phyloP scores from a whole-genome alignment of 257 asterid genomes.

The Capsicum chinense region DNA sequence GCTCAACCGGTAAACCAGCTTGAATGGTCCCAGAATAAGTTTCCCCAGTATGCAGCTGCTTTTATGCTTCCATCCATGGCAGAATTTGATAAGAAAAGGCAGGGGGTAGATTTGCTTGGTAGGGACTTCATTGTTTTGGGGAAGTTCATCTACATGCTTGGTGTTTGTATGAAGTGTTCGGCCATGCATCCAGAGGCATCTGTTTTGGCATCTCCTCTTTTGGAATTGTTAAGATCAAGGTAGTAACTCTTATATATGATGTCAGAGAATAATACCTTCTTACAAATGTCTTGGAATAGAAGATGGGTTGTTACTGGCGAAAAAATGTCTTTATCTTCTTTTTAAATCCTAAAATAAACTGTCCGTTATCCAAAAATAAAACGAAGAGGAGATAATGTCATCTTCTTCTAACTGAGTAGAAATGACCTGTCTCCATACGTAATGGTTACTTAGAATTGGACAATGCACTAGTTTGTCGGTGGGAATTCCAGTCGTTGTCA shows the following conservation, averaged over 20 bases:
- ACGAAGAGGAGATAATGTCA: not conserved
- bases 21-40: slow-evolving; percentile 66
- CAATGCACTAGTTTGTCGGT: slow-evolving; percentile 10
- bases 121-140: slow-evolving; percentile 89
- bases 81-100: slow-evolving; percentile 87
- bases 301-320: slow-evolving; percentile 1
- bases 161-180: slow-evolving; percentile 87
- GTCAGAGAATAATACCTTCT: slow-evolving; percentile 18
- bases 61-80: slow-evolving; percentile 97
- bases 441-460: slow-evolving; percentile 23
- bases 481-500: not conserved
- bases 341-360: not conserved
- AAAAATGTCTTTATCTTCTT: not conserved
- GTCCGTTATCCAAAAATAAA: not conserved
- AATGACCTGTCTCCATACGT: slow-evolving; percentile 26
- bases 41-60: slow-evolving; percentile 89
- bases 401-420: slow-evolving; percentile 10
- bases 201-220: slow-evolving; percentile 78
- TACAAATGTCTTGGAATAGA: slow-evolving; percentile 1
- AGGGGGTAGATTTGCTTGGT: slow-evolving; percentile 86
- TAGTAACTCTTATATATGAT: slow-evolving; percentile 35
- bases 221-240: slow-evolving; percentile 91
- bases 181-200: slow-evolving; percentile 98
- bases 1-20: slow-evolving; percentile 46
- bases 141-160: slow-evolving; percentile 88